Base-by-base conservation (phyloP, 2,329 filamentous ascomycete species). In the Thelonectria rubi region DNA sequence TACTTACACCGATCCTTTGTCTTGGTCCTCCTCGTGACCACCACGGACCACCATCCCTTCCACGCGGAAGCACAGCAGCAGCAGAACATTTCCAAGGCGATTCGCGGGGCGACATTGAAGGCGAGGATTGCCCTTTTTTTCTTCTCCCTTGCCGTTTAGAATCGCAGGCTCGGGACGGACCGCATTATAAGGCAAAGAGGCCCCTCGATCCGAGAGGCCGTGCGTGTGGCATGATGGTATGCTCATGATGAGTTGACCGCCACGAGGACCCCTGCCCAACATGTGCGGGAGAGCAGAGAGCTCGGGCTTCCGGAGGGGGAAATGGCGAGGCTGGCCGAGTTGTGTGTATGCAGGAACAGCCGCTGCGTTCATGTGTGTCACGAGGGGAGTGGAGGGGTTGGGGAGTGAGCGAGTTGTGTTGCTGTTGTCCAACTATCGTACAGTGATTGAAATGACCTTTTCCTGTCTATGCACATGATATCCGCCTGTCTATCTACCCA, bases 1-100 rank as follows among this genome's bases (percentile, higher is more conserved):
- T 47, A 57, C 53, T 48, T 52, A 57, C 53, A 49, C 48, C 7
- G 24, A 45, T 57, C 48, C 58, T 56, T 61, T 52, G 53, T 56
- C 47, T 45, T 17, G 17, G 40, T 56, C 20, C 10, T 20, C 46
- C 17, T 40, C 24, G 5, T 15, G 32, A 20, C 12, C 34, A 40
- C 45, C 54, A 30, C 34, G 18, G 40, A 46, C 52, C 58, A 55
- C 47, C 52, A 52, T 12, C 47, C 32, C 47, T 56, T 56, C 58
- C 52, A 53, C 14, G 51, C n/a, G 20, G 47, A 48, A 49, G 26
- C 10, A 8, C 26, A 30, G 26, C 26, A 30, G 26, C 48, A 53
- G 21, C 42, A 53, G 21, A 56, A 17, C 43, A 37, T 48, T 30
- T 15, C 32, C 18, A 43, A 18, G 30, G 1, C 21, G 14, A 17